These are phyloP conservation scores for Tothia fuscella DNA, from an alignment of 2,329 filamentous ascomycete genomes.

Conservation along the genomic window DNA sequence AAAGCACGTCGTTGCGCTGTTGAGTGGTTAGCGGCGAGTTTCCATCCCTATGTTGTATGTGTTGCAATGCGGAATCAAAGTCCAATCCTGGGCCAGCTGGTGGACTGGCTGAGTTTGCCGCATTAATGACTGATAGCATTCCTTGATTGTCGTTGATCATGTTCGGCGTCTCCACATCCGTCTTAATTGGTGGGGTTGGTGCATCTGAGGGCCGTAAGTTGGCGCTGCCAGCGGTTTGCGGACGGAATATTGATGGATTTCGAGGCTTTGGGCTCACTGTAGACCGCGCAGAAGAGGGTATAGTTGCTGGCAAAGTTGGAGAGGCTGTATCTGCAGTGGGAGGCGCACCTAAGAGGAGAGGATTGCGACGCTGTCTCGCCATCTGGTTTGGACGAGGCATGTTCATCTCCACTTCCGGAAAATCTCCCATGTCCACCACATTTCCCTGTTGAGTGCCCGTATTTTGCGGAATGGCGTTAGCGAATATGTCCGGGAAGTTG, in stretches of 20 bases:
- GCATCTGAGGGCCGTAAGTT: neutral
- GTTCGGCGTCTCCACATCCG: slow-evolving; percentile 27
- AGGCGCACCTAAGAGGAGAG: slow-evolving; percentile 12
- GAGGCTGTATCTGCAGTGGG: neutral
- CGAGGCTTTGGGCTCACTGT: slow-evolving; percentile 6
- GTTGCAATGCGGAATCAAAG: slow-evolving; percentile 34
- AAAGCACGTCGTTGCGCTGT: slow-evolving; percentile 36
- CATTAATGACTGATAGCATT: slow-evolving; percentile 39
- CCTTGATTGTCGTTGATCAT: slow-evolving; percentile 30
- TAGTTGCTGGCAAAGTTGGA: neutral
- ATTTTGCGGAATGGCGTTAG: slow-evolving; percentile 53
- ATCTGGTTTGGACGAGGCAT: slow-evolving; percentile 7
- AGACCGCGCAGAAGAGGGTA: slow-evolving; percentile 1
- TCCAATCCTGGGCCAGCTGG: slow-evolving; percentile 28
- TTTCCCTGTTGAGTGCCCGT: slow-evolving; percentile 43
- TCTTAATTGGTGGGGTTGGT: slow-evolving; percentile 26
- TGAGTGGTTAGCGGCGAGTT: slow-evolving; percentile 34
- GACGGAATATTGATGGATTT: slow-evolving; percentile 2
- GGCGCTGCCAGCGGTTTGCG: neutral
- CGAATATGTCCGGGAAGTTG: slow-evolving; percentile 75
- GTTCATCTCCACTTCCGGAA: slow-evolving; percentile 24
- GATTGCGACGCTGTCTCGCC: slow-evolving; percentile 1
- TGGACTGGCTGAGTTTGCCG: slow-evolving; percentile 28
- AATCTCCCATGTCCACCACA: slow-evolving; percentile 51
- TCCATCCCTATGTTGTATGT: slow-evolving; percentile 35